A percentile compares a stretch with the other conserved stretches of the same genome.
Conservation (phyloP, 176 grass and related monocot species). For the Saccharum officinarum region DNA sequence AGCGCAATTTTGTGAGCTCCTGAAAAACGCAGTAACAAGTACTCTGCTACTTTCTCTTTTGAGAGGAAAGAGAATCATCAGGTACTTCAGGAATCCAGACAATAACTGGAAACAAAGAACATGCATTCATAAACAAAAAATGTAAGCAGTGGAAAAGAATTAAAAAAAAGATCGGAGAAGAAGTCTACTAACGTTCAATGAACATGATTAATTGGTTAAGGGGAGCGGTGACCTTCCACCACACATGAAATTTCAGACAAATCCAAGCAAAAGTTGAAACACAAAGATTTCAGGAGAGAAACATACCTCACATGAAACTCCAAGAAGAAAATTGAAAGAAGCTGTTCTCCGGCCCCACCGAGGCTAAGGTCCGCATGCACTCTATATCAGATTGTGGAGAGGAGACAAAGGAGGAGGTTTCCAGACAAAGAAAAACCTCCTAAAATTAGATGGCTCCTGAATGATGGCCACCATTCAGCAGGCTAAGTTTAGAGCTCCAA, state of each 20-base stretch:
- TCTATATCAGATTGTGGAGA: conserved; percentile 51
- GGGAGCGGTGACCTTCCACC: background rate
- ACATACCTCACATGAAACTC: conserved; percentile 56
- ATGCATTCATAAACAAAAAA: conserved; percentile 15
- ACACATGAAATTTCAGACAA: conserved; percentile 16
- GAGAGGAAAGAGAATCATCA: background rate
- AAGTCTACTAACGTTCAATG: background rate
- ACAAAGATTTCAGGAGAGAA: background rate
- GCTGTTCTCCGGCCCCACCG: conserved; percentile 45
- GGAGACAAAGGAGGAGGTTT: conserved; percentile 44
- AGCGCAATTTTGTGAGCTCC: conserved; percentile 12
- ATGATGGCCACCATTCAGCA: conserved; percentile 29
- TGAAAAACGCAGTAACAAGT: background rate
- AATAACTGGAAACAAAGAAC: conserved; percentile 5
- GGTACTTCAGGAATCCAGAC: background rate
- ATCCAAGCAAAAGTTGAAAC: conserved; percentile 17
- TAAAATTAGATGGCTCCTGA: conserved; percentile 42
- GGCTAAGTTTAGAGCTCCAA: conserved; percentile 43
- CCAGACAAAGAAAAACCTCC: conserved; percentile 29
- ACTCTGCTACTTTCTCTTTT: background rate
- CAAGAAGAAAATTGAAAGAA: conserved; percentile 39
- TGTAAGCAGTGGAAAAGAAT: background rate
- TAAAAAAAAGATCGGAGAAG: background rate
- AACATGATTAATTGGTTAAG: background rate
- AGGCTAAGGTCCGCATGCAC: conserved; percentile 35